Evolutionary conservation across 495 filamentous ascomycete species (phyloP), one percentile per base, ranked within the genome.

Genomic region (Penicillium malachiteum): DNA sequence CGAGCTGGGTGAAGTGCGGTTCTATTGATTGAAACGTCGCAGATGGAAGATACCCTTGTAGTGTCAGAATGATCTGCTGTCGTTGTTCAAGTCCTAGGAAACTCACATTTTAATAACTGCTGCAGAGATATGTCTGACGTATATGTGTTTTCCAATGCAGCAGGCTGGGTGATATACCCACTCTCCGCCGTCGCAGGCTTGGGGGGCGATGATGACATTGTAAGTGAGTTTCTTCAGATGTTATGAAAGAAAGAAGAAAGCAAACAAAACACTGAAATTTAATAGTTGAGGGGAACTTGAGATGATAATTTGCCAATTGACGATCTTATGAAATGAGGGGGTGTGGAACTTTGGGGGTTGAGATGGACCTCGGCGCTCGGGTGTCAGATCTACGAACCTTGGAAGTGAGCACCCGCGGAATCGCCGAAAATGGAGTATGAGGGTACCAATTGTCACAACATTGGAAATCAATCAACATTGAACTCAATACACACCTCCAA

Each of bases 131-230:
- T 53, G 35, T 74, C 71, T 0, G 71, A 67, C 1, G 69, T 69
- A 47, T 71, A 72, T 0, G 67, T 69, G 14, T 74, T 74, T 35
- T 61, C 59, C 38, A 74, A 41, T 7, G 60, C 56, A 10, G 35
- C 51, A 1, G 66, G 71, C 12, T 64, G 48, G 5, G 69, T 74
- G 41, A 74, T 57, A 42, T 63, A 65, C 10, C 71, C 71, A n/a
- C 35, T 66, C 8, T 66, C 67, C 16, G 66, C 71, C 10, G 71
- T 72, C 13, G 71, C 71, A 7, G 69, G 67, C 38, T 60, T 40
- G 1, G 58, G 40, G 14, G 51, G 39, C 3, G 41, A 82, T 59
- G 85, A 83, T 71, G 84, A 82, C 55, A 62, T 62, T 10, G 8
- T 37, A 13, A 13, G 34, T 1, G 12, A 37, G 9, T 31, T 30